Conservation (phyloP, 148 eudicot genomes). For the Nyssa sinensis region DNA sequence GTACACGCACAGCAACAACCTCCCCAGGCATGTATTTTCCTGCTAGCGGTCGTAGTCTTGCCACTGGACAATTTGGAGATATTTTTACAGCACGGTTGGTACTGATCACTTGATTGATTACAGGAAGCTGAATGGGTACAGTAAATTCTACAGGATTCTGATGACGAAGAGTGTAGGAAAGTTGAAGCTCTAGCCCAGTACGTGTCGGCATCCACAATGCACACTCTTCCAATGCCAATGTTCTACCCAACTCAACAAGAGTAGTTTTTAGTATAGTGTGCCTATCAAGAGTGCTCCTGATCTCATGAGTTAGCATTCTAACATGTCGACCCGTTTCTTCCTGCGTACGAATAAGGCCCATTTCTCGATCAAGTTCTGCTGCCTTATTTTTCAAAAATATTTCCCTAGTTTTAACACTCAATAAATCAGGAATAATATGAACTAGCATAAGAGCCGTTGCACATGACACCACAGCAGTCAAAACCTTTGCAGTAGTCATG, state of each 20-base stretch:
- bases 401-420: slow-evolving; percentile 91
- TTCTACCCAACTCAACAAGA: slow-evolving; percentile 91
- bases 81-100: slow-evolving; percentile 74
- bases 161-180: slow-evolving; percentile 86
- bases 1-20: slow-evolving; percentile 96
- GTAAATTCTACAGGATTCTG: slow-evolving; percentile 84
- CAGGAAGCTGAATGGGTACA: slow-evolving; percentile 87
- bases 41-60: slow-evolving; percentile 60
- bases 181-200: slow-evolving; percentile 81
- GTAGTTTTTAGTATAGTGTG: slow-evolving; percentile 91
- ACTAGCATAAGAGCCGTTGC: slow-evolving; percentile 93
- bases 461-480: slow-evolving; percentile 89
- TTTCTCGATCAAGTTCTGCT: slow-evolving; percentile 88
- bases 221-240: slow-evolving; percentile 88
- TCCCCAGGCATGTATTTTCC: slow-evolving; percentile 84
- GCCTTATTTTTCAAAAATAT: slow-evolving; percentile 92
- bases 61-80: slow-evolving; percentile 83
- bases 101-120: slow-evolving; percentile 74
- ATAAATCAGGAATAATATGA: slow-evolving; percentile 88
- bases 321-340: slow-evolving; percentile 97
- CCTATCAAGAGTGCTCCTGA: slow-evolving; percentile 93
- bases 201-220: slow-evolving; percentile 98
- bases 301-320: slow-evolving; percentile 94
- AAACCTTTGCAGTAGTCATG: slow-evolving; percentile 77
- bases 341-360: slow-evolving; percentile 93